Evolutionary conservation across 2,329 filamentous ascomycete species (phyloP), one percentile per base, ranked within the genome.

Genomic region (Neofusicoccum parvum): DNA sequence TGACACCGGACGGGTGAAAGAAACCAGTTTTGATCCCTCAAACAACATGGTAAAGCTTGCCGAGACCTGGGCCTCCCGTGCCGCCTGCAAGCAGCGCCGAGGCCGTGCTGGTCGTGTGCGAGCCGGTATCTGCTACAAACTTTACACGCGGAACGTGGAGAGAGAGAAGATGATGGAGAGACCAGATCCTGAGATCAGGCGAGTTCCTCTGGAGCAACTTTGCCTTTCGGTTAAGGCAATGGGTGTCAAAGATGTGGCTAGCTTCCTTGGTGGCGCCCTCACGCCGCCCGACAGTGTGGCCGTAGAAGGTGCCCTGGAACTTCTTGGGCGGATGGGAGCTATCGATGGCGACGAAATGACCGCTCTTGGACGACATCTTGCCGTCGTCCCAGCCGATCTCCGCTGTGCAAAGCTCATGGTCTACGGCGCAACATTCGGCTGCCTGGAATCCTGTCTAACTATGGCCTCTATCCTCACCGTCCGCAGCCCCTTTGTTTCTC

Each of bases 171-270:
- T 98, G 94, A 84, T 88, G 1, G 91, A 93, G 70, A 86, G 94
- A 7, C 93, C 95, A 1, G 93, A 97, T 66, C 95, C 95, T 0
- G 95, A 99, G 76, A 97, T 99, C 70, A 87, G 92, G 36, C 87
- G 95, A 67, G 94, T 98, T 1, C 94, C 95, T 1, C 82, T 99
- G 1, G 95, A 99, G 77, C 94, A 98, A 73, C 86, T 98, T 32
- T 98, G 94, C 75, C 83, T 99, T 4, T 96, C 93, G 0, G 95
- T 99, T 49, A 91, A 95, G 68, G 93, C 94, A 17, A 98, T 98
- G 93, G 94, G 93, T 1, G 90, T 96, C 65, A 84, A 86, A 60
- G 91, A 97, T 70, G 91, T 98, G 1, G 86, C 88, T 5, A 82
- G 80, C 2, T 99, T 99, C 79, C 84, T 99, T 11, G 89, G 89